Evolutionary conservation across 345 rosid genomes (phyloP).

Genomic region (Streptanthus diversifolius): DNA sequence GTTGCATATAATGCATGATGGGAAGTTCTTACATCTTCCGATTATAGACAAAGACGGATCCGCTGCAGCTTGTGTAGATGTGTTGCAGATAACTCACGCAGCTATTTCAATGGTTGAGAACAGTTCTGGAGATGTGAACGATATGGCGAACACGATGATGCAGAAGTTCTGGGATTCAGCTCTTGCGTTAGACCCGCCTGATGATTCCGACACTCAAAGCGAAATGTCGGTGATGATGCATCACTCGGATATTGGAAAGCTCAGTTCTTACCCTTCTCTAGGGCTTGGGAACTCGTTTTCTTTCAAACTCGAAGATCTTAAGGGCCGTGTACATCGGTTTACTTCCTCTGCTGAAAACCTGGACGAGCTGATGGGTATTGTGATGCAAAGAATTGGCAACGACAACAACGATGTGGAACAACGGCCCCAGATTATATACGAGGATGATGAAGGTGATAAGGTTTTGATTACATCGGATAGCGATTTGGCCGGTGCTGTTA

Average conservation of each 20-base stretch:
- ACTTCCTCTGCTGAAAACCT: conserved; percentile 67
- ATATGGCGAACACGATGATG: conserved; percentile 92
- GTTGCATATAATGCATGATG: conserved; percentile 92
- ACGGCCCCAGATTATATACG: conserved; percentile 75
- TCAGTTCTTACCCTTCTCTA: conserved; percentile 57
- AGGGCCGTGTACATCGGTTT: conserved; percentile 87
- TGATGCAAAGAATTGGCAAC: conserved; percentile 66
- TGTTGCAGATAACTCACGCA: conserved; percentile 90
- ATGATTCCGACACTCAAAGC: conserved; percentile 88
- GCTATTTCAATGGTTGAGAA: conserved; percentile 96
- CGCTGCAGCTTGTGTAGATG: conserved; percentile 79
- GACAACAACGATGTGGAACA: conserved; percentile 37
- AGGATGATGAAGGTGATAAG: conserved; percentile 95
- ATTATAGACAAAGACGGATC: conserved; percentile 82
- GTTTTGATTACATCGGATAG: conserved; percentile 65
- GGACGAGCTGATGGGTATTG: conserved; percentile 61
- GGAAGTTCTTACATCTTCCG: conserved; percentile 96
- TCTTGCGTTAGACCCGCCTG: conserved; percentile 84
- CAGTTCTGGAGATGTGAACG: conserved; percentile 85
- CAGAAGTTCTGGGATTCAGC: conserved; percentile 99
- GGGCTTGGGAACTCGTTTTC: conserved; percentile 81
- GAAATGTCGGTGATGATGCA: conserved; percentile 77
- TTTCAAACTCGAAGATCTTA: conserved; percentile 78
- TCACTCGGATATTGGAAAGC: conserved; percentile 62
- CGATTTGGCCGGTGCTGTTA: conserved; percentile 72